Conservation (phyloP, 345 rosid genomes). For the Lepidium aucheri region DNA sequence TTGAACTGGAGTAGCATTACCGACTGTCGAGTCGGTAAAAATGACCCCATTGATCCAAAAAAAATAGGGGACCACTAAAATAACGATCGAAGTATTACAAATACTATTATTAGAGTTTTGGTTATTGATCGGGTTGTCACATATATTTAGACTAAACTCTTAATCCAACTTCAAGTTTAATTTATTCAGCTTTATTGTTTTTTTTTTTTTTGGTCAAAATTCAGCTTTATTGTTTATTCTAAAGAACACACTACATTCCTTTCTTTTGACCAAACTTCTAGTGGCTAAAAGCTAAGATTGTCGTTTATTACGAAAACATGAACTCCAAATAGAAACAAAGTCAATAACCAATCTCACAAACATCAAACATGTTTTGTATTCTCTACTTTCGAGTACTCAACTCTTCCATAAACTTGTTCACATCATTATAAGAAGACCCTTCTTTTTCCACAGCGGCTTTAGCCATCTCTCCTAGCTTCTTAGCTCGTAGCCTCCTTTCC, state of each 20-base stretch:
- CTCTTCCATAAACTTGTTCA: constrained; percentile 20
- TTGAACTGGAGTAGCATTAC: too few relatives aligned
- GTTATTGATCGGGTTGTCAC: too few relatives aligned
- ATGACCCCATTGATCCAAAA: too few relatives aligned
- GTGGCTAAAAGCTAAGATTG: not conserved
- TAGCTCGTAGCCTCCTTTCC: constrained; percentile 20
- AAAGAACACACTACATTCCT: not conserved
- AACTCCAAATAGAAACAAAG: not conserved
- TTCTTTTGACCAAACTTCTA: not conserved
- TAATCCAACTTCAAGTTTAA: too few relatives aligned
- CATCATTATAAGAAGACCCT: constrained; percentile 31
- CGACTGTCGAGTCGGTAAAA: too few relatives aligned
- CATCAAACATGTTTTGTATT: not conserved
- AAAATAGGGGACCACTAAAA: too few relatives aligned
- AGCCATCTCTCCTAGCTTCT: constrained; percentile 20
- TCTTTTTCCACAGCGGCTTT: constrained; percentile 26
- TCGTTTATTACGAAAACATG: not conserved
- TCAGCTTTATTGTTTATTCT: not conserved
- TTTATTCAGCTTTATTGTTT: too few relatives aligned
- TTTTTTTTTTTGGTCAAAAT: too few relatives aligned
- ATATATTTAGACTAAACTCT: too few relatives aligned
- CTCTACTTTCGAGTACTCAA: not conserved
- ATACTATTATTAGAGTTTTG: too few relatives aligned
- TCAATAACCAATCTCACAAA: constrained; percentile 4
- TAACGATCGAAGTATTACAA: too few relatives aligned